phyloP scores from a whole-genome alignment of 164 flowering plant genomes.

The Magnolia officinalis region DNA sequence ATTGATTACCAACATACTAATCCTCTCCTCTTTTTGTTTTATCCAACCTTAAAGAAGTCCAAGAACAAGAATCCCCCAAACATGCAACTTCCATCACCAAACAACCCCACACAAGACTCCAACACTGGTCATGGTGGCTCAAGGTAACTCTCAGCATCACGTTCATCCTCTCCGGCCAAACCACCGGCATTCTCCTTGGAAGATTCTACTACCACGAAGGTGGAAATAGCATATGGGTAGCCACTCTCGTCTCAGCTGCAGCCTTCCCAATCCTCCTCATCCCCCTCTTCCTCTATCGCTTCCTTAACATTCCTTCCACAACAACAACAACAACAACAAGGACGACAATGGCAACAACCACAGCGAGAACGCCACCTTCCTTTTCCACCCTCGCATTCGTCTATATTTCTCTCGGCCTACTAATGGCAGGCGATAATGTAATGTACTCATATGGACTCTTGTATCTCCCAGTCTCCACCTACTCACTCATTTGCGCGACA shows the following conservation, averaged over 20 bases:
- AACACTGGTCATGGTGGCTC: slow-evolving; percentile 34
- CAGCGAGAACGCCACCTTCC: not conserved
- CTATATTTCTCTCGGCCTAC: slow-evolving; percentile 30
- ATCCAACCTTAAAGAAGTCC: not conserved
- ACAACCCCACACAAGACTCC: not conserved
- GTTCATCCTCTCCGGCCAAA: slow-evolving; percentile 25
- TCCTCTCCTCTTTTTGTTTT: not conserved
- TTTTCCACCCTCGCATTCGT: slow-evolving; percentile 6
- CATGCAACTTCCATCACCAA: slow-evolving; percentile 7
- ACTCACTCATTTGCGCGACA: slow-evolving; percentile 31
- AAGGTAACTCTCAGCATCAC: slow-evolving; percentile 24
- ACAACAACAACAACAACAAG: not conserved
- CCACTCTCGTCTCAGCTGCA: slow-evolving; percentile 25
- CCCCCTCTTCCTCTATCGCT: slow-evolving; percentile 12
- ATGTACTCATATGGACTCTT: slow-evolving; percentile 31
- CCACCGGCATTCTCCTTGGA: slow-evolving; percentile 24
- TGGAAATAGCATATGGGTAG: slow-evolving; percentile 37
- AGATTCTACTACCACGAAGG: slow-evolving; percentile 31
- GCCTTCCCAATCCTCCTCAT: slow-evolving; percentile 27
- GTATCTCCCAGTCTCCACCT: slow-evolving; percentile 39
- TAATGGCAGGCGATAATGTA: slow-evolving; percentile 30
- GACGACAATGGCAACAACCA: not conserved
- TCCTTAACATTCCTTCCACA: not conserved
- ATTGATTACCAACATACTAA: not conserved
- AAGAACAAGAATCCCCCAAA: slow-evolving; percentile 4